phyloP scores from a whole-genome alignment of 2,329 filamentous ascomycete genomes.

The Dothistroma septosporum region DNA sequence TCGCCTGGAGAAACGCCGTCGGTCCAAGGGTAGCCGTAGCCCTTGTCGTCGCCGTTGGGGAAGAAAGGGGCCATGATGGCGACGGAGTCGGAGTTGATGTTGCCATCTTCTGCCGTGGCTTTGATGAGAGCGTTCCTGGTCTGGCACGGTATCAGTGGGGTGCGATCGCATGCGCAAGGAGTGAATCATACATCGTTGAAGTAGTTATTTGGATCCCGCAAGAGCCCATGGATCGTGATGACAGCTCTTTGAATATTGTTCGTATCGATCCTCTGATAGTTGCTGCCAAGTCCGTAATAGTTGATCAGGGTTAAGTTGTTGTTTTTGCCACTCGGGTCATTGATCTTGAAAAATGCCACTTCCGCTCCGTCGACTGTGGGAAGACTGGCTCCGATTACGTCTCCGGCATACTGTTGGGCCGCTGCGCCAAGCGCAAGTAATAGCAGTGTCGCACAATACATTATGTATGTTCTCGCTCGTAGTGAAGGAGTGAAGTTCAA shows the following conservation, averaged over 20 bases:
- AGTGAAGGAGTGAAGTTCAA: not conserved
- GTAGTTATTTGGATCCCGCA: constrained; percentile 29
- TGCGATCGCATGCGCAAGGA: not conserved
- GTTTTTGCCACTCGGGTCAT: constrained; percentile 22
- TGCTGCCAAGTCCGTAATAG: constrained; percentile 28
- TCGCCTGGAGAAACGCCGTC: constrained; percentile 22
- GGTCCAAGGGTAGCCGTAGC: constrained; percentile 32
- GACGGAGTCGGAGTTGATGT: constrained; percentile 30
- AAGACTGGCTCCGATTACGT: constrained; percentile 23
- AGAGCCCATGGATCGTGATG: constrained; percentile 31
- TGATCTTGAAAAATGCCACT: constrained; percentile 34
- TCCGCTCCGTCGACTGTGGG: constrained; percentile 22
- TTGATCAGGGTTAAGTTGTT: constrained; percentile 32
- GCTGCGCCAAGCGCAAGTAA: constrained; percentile 4
- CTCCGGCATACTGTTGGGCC: constrained; percentile 28
- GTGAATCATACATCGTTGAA: constrained; percentile 20
- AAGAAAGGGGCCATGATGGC: constrained; percentile 35
- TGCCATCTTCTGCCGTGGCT: constrained; percentile 22
- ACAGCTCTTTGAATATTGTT: constrained; percentile 29
- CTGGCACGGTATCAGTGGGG: constrained; percentile 12
- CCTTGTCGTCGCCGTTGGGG: constrained; percentile 35
- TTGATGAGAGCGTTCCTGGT: constrained; percentile 31
- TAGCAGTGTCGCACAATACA: not conserved
- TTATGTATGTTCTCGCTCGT: not conserved
- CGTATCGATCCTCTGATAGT: constrained; percentile 23